These are phyloP conservation scores for Pichia sp. DNA, from an alignment of 1,139 yeast genomes.

Conservation along the genomic window DNA sequence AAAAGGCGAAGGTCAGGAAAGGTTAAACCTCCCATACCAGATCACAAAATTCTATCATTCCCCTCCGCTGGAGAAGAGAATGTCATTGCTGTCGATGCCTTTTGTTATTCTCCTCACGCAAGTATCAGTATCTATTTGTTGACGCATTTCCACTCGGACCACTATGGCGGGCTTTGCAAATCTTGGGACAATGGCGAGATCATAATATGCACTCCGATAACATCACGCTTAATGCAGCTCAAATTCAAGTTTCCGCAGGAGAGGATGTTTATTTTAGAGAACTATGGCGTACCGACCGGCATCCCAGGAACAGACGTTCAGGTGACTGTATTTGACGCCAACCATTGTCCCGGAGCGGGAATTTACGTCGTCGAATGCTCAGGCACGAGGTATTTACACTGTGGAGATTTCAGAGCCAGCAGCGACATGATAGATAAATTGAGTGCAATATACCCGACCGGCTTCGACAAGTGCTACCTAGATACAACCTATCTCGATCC, in stretches of 20 bases:
- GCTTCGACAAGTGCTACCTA: constrained; percentile 59
- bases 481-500: constrained; percentile 89
- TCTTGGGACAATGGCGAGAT: constrained; percentile 61
- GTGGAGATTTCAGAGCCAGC: constrained; percentile 87
- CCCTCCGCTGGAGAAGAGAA: constrained; percentile 21
- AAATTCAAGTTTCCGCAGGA: constrained; percentile 27
- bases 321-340: constrained; percentile 73
- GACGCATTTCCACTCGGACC: constrained; percentile 90
- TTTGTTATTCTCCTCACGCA: constrained; percentile 48
- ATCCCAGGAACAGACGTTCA: constrained; percentile 45
- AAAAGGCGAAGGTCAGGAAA: constrained; percentile 30
- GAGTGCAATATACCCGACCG: constrained; percentile 31
- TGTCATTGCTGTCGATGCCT: constrained; percentile 64
- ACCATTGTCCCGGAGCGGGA: constrained; percentile 95
- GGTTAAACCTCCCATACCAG: constrained; percentile 45
- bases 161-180: constrained; percentile 79
- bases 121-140: constrained; percentile 51
- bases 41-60: constrained; percentile 50
- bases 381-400: constrained; percentile 50
- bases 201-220: constrained; percentile 68
- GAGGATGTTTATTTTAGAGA: constrained; percentile 40
- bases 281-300: constrained; percentile 25
- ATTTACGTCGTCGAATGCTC: constrained; percentile 63
- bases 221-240: constrained; percentile 43
- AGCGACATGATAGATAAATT: constrained; percentile 40